Evolutionary conservation across 2,329 filamentous ascomycete genomes (phyloP), one percentile per base, ranked within the genome.

Genomic region (Penicillium sp.): DNA sequence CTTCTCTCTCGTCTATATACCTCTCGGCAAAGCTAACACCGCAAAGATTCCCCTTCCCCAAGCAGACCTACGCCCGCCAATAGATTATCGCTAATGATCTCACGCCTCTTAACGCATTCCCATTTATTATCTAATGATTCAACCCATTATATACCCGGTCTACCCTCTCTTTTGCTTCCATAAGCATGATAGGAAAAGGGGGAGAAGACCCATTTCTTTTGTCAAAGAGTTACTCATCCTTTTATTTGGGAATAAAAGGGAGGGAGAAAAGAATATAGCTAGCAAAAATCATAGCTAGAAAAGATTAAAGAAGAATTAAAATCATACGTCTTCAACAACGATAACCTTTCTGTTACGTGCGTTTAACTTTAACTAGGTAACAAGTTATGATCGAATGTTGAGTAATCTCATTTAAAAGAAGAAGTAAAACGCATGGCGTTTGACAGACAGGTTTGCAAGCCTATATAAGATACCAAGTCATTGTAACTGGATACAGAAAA

Each of bases 1-100:
- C 9, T 38, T 4, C 48, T 43, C 1, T 9, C 14, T 42, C 1
- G 18, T 12, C n/a, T 30, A 20, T 16, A 40, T 16, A 14, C 5
- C 16, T 30, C 7, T 40, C 20, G 12, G 20, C 9, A 11, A 9
- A 21, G 28, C 47, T 40, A 46, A 20, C 35, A 20, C 23, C 24
- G 16, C 30, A 3, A 70, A 91, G 89, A 64, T 92, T 85, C 80
- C 90, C 90, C 64, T 89, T 85, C 80, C 89, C 89, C 68, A 92
- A 93, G 82, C 85, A 92, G 76, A 79, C 83, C 63, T 93, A 91
- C 77, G 74, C 81, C 28, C 66, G 71, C 80, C 62, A 77, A 77
- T 59, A 64, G 46, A 54, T 49, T 40, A 26, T 38, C 24, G 21
- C 30, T 28, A 24, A 38, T 42, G 33, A 40, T 26, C 21, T 38